A percentile compares a stretch with the other conserved stretches of the same genome.
Evolutionary conservation across 371 early-diverging fungal genomes (phyloP).

Genomic region (Lichtheimia ornata): DNA sequence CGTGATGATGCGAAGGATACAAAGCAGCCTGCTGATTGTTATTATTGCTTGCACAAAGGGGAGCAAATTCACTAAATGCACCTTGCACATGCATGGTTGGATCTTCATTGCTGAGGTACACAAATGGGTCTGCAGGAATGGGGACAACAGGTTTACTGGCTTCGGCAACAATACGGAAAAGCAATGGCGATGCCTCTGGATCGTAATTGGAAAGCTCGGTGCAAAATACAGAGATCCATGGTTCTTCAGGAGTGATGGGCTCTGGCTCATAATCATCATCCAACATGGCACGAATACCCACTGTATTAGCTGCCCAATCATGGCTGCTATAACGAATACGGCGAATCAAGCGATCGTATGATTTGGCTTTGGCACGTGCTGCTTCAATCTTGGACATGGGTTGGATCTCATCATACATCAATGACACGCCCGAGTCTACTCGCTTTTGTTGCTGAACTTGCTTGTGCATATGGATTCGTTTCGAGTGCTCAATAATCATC

Average conservation of each 20-base stretch:
- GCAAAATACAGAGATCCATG: conserved; percentile 45
- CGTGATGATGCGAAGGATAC: conserved; percentile 12
- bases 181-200: conserved; percentile 25
- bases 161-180: conserved; percentile 37
- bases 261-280: conserved; percentile 32
- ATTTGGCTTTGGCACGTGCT: conserved; percentile 40
- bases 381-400: conserved; percentile 37
- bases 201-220: conserved; percentile 22
- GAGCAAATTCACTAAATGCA: conserved; percentile 33
- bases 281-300: conserved; percentile 33
- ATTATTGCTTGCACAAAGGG: conserved; percentile 3
- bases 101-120: not conserved
- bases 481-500: conserved; percentile 48
- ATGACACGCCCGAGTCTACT: conserved; percentile 28
- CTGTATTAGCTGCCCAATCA: conserved; percentile 33
- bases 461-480: conserved; percentile 20
- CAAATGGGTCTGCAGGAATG: conserved; percentile 34
- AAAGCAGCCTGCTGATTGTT: not conserved
- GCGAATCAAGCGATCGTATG: conserved; percentile 31
- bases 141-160: conserved; percentile 27
- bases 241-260: conserved; percentile 32
- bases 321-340: conserved; percentile 16
- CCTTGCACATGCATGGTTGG: conserved; percentile 17
- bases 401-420: conserved; percentile 11
- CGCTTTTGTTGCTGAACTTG: conserved; percentile 16